Percentiles rank a stretch among this genome's conserved stretches.
phyloP scores from a whole-genome alignment of 208 protist species.

The Trypanosoma scelopori region DNA sequence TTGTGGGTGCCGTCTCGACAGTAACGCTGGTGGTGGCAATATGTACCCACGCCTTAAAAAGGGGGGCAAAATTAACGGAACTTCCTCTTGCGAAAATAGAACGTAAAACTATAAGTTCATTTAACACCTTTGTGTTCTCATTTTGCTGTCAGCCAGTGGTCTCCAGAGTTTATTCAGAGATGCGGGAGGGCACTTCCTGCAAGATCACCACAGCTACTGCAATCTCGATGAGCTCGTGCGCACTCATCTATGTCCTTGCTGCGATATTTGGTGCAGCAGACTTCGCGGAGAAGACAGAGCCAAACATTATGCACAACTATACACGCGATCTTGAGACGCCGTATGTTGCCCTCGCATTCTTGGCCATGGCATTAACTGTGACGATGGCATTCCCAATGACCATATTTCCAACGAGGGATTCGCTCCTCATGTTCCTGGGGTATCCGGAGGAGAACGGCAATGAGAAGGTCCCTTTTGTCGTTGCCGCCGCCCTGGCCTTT shows the following conservation, averaged over 20 bases:
- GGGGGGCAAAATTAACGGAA: constrained; percentile 1
- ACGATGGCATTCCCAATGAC: constrained; percentile 86
- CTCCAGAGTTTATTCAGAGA: constrained; percentile 71
- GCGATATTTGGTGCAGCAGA: constrained; percentile 67
- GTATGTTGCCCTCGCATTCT: constrained; percentile 61
- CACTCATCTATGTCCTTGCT: constrained; percentile 61
- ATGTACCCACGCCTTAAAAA: constrained; percentile 14
- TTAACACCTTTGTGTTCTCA: constrained; percentile 77
- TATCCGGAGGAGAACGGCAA: constrained; percentile 46
- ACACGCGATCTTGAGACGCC: constrained; percentile 37
- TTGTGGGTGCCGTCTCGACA: constrained; percentile 61
- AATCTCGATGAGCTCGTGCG: constrained; percentile 60
- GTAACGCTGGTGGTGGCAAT: constrained; percentile 55
- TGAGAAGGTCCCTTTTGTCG: constrained; percentile 37
- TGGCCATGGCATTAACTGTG: constrained; percentile 65
- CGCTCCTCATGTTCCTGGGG: constrained; percentile 56
- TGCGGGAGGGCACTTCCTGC: constrained; percentile 47
- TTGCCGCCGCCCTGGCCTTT: constrained; percentile 53
- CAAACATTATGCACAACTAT: constrained; percentile 83
- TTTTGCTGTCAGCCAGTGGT: constrained; percentile 84
- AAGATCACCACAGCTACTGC: constrained; percentile 58
- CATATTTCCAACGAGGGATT: constrained; percentile 80
- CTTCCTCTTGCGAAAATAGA: constrained; percentile 36
- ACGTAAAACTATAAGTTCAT: constrained; percentile 33
- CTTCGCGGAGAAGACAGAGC: constrained; percentile 54